Conservation (phyloP, 208 protist species). For the Crithidia bombi region DNA sequence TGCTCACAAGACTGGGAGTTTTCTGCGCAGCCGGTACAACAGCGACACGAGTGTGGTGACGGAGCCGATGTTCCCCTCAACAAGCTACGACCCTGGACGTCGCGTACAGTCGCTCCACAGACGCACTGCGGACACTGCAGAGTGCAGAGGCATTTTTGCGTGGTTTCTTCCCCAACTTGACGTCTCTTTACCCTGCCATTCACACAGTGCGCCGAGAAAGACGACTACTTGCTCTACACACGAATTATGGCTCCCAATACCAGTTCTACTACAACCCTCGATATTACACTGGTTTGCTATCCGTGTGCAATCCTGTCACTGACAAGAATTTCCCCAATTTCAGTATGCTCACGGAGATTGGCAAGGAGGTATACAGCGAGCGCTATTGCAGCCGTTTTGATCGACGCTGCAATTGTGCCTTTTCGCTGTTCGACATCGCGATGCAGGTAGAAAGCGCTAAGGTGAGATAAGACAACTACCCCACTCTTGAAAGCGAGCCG, state of each 20-base stretch:
- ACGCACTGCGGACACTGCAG: conserved; percentile 54
- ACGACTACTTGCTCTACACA: conserved; percentile 29
- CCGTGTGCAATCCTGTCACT: conserved; percentile 17
- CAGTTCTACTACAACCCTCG: conserved; percentile 21
- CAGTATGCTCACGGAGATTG: conserved; percentile 20
- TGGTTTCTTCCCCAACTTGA: conserved; percentile 39
- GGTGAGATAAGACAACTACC: conserved; percentile 23
- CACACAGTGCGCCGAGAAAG: conserved; percentile 26
- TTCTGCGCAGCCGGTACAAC: conserved; percentile 53
- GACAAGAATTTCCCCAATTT: conserved; percentile 25
- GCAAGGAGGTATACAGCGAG: conserved; percentile 23
- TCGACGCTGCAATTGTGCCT: conserved; percentile 19
- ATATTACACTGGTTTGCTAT: conserved; percentile 3
- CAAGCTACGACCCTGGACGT: conserved; percentile 44
- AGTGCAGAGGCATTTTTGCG: conserved; percentile 46
- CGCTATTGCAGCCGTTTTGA: conserved; percentile 23
- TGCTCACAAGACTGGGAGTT: conserved; percentile 43
- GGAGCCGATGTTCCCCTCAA: conserved; percentile 37
- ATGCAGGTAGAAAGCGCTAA: conserved; percentile 3
- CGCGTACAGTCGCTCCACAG: conserved; percentile 53
- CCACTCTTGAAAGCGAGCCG: conserved; percentile 17
- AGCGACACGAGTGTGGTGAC: conserved; percentile 22
- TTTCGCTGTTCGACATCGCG: conserved; percentile 27
- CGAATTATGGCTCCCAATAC: conserved; percentile 15
- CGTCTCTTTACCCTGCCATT: conserved; percentile 30